Base-by-base conservation (phyloP, 2,329 filamentous ascomycete genomes). In the Colletotrichum salicis region DNA sequence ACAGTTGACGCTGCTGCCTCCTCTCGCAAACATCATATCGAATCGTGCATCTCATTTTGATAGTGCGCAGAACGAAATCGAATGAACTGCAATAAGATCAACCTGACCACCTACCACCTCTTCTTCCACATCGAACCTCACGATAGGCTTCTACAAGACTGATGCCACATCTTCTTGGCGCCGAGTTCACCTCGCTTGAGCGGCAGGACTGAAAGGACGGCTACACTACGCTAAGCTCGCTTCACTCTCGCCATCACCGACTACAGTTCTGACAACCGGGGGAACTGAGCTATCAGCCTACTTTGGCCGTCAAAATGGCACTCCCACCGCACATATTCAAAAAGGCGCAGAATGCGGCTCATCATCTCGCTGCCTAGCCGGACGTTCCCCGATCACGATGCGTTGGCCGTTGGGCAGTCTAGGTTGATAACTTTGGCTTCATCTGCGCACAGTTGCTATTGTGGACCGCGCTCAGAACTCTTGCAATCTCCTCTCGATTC, bases 381-480 rank as follows among this genome's bases (percentile, higher is more conserved):
- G 48, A 22, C 58, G 24, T 48, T 33, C 10, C 56, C 41, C 60
- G 19, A 24, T 56, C 45, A 35, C 54, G 27, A 45, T 35, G 41
- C 33, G 12, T 51, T 59, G 24, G 37, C 15, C 24, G 31, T 24
- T 64, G 54, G 37, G 31, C 24, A 65, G 29, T 10, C 33, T 37
- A 12, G 24, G n/a, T 27, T 61, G 12, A 45, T 24, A 5, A 45
- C 33, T 29, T 24, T 12, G 33, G 15, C 13, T 51, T 41, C n/a
- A 35, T 58, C 48, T n/a, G 41, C 52, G 64, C 68, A 71, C 68
- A 57, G 68, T 63, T 33, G 27, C 51, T 19, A 12, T 27, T 37
- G 52, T 57, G 68, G 51, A 33, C 68, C 51, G 57, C 57, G 37
- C 68, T 62, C 10, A 37, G 7, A 41, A 54, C n/a, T 41, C 24